phyloP scores from a whole-genome alignment of 768 basidiomycete genomes.

The Piloderma croceum region DNA sequence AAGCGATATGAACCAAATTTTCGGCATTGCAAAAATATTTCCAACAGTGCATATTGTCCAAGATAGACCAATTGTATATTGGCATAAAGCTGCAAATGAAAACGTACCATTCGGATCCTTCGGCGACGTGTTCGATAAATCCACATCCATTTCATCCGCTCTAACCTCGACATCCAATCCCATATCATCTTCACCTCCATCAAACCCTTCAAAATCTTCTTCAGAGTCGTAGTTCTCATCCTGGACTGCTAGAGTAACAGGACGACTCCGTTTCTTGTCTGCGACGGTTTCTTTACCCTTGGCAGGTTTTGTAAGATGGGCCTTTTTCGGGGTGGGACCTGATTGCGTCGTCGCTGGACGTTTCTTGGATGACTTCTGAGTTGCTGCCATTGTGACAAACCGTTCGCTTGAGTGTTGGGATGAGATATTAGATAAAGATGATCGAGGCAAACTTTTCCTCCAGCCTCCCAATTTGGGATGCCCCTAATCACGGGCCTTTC shows the following conservation, averaged over 20 bases:
- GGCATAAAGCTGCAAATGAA: no score
- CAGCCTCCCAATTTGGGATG: no score
- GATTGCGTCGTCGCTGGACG: slow-evolving; percentile 41
- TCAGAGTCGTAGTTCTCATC: slow-evolving; percentile 36
- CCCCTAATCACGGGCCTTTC: no score
- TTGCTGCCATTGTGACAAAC: slow-evolving; percentile 32
- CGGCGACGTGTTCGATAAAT: slow-evolving; percentile 13
- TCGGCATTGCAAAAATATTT: background rate
- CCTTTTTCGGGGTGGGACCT: slow-evolving; percentile 50
- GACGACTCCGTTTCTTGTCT: slow-evolving; percentile 54
- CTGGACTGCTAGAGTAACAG: slow-evolving; percentile 41
- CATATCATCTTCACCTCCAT: slow-evolving; percentile 21
- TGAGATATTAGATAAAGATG: no score
- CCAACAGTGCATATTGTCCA: no score
- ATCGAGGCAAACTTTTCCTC: no score
- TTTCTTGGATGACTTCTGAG: slow-evolving; percentile 44
- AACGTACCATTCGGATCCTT: slow-evolving; percentile 59
- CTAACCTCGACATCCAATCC: slow-evolving; percentile 15
- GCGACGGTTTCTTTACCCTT: slow-evolving; percentile 24
- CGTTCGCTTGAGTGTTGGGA: no score
- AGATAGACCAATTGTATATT: no score
- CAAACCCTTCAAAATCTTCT: slow-evolving; percentile 31
- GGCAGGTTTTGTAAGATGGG: slow-evolving; percentile 34
- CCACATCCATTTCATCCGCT: slow-evolving; percentile 29
- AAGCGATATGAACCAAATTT: slow-evolving; percentile 4